phyloP scores from a whole-genome alignment of 2,329 filamentous ascomycete species.

The Calonectria hawksworthii region DNA sequence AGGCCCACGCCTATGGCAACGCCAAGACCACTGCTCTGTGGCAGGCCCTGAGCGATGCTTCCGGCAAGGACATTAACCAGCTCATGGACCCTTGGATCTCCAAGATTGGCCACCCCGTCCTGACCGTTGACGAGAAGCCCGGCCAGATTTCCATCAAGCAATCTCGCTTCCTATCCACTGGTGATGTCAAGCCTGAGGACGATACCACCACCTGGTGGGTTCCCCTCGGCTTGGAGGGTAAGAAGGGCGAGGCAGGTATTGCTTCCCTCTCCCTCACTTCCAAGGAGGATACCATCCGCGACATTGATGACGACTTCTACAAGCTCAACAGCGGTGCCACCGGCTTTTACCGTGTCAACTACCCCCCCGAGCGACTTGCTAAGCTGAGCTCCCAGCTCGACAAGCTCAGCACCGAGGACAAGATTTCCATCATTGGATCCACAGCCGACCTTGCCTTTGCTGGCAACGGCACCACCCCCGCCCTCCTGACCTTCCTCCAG shows the following conservation, averaged over 20 bases:
- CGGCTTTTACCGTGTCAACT: constrained; percentile 93
- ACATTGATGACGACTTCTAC: constrained; percentile 86
- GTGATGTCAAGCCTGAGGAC: constrained; percentile 91
- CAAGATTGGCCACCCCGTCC: constrained; percentile 93
- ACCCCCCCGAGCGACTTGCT: constrained; percentile 84
- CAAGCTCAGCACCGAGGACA: constrained; percentile 86
- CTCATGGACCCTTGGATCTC: constrained; percentile 97
- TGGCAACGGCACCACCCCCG: constrained; percentile 85
- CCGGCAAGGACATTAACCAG: constrained; percentile 85
- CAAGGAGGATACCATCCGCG: constrained; percentile 82
- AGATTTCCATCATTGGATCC: constrained; percentile 92
- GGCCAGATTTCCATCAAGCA: constrained; percentile 88
- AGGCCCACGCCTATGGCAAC: constrained; percentile 88
- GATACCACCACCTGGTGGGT: constrained; percentile 97
- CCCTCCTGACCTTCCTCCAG: constrained; percentile 85
- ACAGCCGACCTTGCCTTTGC: constrained; percentile 90
- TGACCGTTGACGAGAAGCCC: constrained; percentile 87
- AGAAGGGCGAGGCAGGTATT: constrained; percentile 73
- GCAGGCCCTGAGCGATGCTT: constrained; percentile 88
- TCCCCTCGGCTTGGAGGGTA: constrained; percentile 87
- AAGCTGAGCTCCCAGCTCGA: constrained; percentile 85
- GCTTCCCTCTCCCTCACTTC: constrained; percentile 77
- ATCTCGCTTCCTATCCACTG: constrained; percentile 90
- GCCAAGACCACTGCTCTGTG: constrained; percentile 94
- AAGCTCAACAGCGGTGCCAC: constrained; percentile 93